Base-by-base conservation (phyloP, 768 basidiomycete species). In the Russula earlei region DNA sequence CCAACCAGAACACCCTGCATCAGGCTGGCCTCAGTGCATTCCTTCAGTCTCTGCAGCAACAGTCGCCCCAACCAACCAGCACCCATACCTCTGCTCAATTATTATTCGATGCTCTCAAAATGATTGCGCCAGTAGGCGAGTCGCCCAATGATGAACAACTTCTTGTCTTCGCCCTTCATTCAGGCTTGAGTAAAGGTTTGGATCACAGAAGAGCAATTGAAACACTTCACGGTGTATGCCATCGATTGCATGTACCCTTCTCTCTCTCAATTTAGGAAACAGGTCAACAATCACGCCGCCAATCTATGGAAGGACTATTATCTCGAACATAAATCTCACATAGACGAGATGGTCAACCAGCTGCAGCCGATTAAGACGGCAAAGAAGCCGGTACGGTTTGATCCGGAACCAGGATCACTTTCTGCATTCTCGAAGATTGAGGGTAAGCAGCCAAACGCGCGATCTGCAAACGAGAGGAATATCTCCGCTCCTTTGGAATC, bases 291-390 rank as follows among this genome's bases (percentile, higher is more conserved):
- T 25, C 75, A 78, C 37, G 67, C 71, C 11, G 77, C 84, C 36
- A 81, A 75, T 65, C 68, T 84, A 22, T 89, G 86, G 86, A 88
- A 87, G 64, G 87, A 89, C 62, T 87, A 87, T 65, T 89, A 84
- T 62, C 74, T 89, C 15, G 84, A 87, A 54, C 76, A 87, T 63
- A 81, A 78, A 55, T 73, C 76, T 49, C 77, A 80, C 40, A 70
- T 88, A 34, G 81, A 87, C 63, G 68, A 69, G 27, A 63, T 67
- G 12, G 65, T 69, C 19, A 42, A 37, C 20, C 57, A 50, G 20
- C 27, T 53, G 2, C 51, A 50, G 25, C 58, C 67, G 6, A 42
- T 66, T 14, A 69, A 70, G 45, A 70, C 69, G 6, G 66, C 70
- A 20, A 76, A 75, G 64, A 77, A 76, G 60, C 60, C 62, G 19